Evolutionary conservation across 176 grass and related monocot genomes (phyloP).

Genomic region (Oryza meridionalis): DNA sequence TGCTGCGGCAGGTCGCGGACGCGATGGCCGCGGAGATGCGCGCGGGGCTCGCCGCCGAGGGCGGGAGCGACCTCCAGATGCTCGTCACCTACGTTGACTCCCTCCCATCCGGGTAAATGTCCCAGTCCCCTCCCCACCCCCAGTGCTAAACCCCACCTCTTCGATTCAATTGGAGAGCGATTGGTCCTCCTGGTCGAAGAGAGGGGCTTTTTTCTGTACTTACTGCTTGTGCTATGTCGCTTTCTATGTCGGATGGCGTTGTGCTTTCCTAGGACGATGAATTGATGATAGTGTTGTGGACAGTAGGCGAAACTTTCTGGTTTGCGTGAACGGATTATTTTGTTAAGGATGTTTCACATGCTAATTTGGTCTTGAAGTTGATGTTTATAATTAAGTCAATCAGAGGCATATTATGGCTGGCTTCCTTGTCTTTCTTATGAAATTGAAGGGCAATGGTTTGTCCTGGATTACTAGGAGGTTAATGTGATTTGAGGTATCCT

Average conservation of each 20-base stretch:
- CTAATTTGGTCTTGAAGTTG: background rate
- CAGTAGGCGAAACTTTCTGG: background rate
- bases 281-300: background rate
- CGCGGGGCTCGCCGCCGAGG: constrained; percentile 63
- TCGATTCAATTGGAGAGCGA: background rate
- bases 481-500: background rate
- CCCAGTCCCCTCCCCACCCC: too few species aligned
- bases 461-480: background rate
- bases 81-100: constrained; percentile 85
- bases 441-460: background rate
- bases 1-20: constrained; percentile 71
- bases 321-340: background rate
- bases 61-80: constrained; percentile 74
- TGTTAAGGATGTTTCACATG: background rate
- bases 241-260: too few species aligned
- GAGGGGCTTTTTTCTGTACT: background rate
- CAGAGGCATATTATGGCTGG: background rate
- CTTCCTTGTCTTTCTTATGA: too few species aligned
- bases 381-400: background rate
- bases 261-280: too few species aligned
- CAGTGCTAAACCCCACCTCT: background rate
- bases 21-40: constrained; percentile 85
- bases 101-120: constrained; percentile 70
- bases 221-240: background rate
- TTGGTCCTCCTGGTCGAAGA: background rate